A percentile compares a stretch with the other conserved stretches of the same genome.
Conservation (phyloP, 192 early-diverging fungal genomes). For the Gaertneriomyces semiglobifer region DNA sequence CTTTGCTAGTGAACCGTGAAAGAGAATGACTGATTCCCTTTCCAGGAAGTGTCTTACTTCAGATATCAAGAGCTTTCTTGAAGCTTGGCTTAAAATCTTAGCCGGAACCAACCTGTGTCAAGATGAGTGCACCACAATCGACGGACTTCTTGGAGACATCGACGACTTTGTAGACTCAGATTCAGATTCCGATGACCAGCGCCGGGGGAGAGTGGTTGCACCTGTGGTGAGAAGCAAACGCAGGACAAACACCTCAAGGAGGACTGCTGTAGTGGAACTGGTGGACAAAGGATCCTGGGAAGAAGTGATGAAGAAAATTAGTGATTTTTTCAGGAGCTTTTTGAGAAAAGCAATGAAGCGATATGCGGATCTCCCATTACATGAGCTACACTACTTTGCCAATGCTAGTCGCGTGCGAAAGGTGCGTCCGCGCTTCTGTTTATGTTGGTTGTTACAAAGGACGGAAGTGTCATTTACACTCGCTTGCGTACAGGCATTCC, state of each 20-base stretch:
- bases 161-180: slow-evolving; percentile 19
- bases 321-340: slow-evolving; percentile 35
- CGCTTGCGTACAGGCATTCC: slow-evolving; percentile 59
- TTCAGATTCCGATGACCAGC: slow-evolving; percentile 21
- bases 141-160: slow-evolving; percentile 1
- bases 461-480: too few species aligned
- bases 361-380: slow-evolving; percentile 61
- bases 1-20: too few species aligned
- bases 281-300: slow-evolving; percentile 31
- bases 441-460: too few species aligned
- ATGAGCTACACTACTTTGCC: slow-evolving; percentile 80
- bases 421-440: slow-evolving; percentile 38
- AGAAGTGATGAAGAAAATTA: slow-evolving; percentile 24
- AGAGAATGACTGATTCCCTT: too few species aligned
- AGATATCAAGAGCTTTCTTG: too few species aligned
- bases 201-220: too few species aligned
- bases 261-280: slow-evolving; percentile 15
- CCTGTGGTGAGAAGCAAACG: too few species aligned
- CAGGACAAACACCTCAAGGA: too few species aligned
- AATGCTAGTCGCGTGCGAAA: slow-evolving; percentile 69
- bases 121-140: not conserved
- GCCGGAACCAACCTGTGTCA: too few species aligned
- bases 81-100: too few species aligned
- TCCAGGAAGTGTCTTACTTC: too few species aligned
- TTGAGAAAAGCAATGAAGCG: slow-evolving; percentile 47